Conservation (phyloP, 2,329 filamentous ascomycete genomes). For the Fusarium heterosporum region DNA sequence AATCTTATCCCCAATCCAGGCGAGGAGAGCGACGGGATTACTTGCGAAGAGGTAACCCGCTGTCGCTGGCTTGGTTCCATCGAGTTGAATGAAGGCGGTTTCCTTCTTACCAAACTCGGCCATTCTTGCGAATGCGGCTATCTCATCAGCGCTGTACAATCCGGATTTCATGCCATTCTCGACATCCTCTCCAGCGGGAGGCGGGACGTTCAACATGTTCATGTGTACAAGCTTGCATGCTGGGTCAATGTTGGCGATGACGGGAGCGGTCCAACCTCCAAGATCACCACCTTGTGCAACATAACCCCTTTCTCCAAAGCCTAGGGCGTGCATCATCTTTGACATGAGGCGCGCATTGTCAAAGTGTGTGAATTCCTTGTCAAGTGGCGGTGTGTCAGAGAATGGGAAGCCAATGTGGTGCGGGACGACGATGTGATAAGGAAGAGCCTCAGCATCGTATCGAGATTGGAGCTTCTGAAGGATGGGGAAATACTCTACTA, state of each 20-base stretch:
- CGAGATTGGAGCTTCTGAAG: slow-evolving; percentile 11
- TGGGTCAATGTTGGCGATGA: slow-evolving; percentile 19
- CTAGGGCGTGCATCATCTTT: slow-evolving; percentile 18
- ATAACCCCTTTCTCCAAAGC: slow-evolving; percentile 17
- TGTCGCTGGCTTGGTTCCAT: slow-evolving; percentile 17
- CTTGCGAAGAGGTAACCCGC: slow-evolving; percentile 19
- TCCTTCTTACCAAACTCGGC: slow-evolving; percentile 14
- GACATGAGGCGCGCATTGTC: slow-evolving; percentile 24
- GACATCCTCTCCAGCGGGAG: slow-evolving; percentile 1
- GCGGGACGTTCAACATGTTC: slow-evolving; percentile 10
- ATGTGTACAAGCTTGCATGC: slow-evolving; percentile 22
- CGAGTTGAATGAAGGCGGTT: slow-evolving; percentile 23
- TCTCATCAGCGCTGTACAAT: not conserved
- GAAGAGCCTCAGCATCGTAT: not conserved
- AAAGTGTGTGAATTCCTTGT: not conserved
- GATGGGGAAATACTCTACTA: slow-evolving; percentile 31
- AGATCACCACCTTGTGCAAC: slow-evolving; percentile 31
- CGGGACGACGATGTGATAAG: slow-evolving; percentile 24
- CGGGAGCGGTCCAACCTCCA: slow-evolving; percentile 23
- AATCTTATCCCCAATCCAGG: slow-evolving; percentile 28
- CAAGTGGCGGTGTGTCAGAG: not conserved
- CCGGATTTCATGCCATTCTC: slow-evolving; percentile 1
- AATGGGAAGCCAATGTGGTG: slow-evolving; percentile 18
- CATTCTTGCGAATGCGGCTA: not conserved
- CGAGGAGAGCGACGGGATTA: slow-evolving; percentile 12